Evolutionary conservation across 129 eudicot species (phyloP).

Genomic region (Escallonia rubra): DNA sequence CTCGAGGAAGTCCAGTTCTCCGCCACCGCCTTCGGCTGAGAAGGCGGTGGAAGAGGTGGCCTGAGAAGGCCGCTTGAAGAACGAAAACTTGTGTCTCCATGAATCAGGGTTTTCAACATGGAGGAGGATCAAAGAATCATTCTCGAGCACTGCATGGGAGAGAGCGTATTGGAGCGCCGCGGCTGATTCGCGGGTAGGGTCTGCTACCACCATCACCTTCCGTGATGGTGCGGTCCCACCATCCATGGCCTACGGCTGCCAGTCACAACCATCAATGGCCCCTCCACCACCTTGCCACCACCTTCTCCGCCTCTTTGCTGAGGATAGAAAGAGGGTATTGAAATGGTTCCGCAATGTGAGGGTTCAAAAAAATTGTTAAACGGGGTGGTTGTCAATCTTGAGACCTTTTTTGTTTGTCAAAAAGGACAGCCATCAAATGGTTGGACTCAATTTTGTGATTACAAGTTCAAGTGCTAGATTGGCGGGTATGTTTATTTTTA

Average conservation of each 20-base stretch:
- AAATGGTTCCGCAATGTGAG: not conserved
- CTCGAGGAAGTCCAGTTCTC: constrained; percentile 36
- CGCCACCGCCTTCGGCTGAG: constrained; percentile 15
- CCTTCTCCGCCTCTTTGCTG: not conserved
- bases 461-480: constrained; percentile 1
- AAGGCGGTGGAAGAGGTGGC: not conserved
- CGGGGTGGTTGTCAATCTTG: constrained; percentile 1
- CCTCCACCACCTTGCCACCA: not conserved
- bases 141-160: constrained; percentile 44
- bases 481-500: constrained; percentile 6
- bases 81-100: constrained; percentile 37
- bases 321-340: not conserved
- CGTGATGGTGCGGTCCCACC: constrained; percentile 27
- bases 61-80: constrained; percentile 27
- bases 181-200: constrained; percentile 62
- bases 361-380: not conserved
- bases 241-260: constrained; percentile 17
- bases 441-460: constrained; percentile 9
- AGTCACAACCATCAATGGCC: constrained; percentile 3
- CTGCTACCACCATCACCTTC: constrained; percentile 71
- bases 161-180: constrained; percentile 63
- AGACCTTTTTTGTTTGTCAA: not conserved
- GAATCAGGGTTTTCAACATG: constrained; percentile 45
- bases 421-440: not conserved
- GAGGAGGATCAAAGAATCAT: constrained; percentile 54